Conservation (phyloP, 2,329 filamentous ascomycete species). For the Ceratocystiopsis sp. region DNA sequence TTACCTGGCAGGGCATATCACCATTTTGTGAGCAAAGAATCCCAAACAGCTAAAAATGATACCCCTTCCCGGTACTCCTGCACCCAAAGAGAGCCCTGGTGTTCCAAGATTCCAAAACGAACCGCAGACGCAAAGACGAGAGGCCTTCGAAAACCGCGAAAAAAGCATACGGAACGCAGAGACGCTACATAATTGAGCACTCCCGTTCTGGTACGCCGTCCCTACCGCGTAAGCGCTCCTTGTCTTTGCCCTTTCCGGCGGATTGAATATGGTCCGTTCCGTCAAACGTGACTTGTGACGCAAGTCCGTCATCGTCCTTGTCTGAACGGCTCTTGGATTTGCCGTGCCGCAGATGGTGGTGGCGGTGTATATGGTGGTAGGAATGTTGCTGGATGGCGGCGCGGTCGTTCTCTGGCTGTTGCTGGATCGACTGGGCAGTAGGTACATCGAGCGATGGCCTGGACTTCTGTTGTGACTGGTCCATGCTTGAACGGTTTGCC, state of each 20-base stretch:
- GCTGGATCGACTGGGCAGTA: too few relatives aligned
- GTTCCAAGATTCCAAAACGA: not conserved
- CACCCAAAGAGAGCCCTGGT: not conserved
- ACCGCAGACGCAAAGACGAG: not conserved
- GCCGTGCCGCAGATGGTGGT: conserved; percentile 7
- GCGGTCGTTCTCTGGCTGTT: too few relatives aligned
- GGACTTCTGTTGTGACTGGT: too few relatives aligned
- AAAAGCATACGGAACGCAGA: not conserved
- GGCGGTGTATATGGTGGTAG: conserved; percentile 8
- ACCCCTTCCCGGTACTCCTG: too few relatives aligned
- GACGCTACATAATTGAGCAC: conserved; percentile 15
- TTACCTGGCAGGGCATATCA: too few relatives aligned
- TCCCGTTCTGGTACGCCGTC: conserved; percentile 15
- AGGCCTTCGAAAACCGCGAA: not conserved
- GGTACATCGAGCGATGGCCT: too few relatives aligned
- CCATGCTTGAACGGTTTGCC: too few relatives aligned
- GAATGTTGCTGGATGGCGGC: conserved; percentile 4
- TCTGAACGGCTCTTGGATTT: conserved; percentile 6
- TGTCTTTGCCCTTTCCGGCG: conserved; percentile 11
- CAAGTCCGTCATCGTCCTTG: conserved; percentile 2
- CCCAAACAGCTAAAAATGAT: too few relatives aligned
- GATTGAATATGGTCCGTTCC: not conserved
- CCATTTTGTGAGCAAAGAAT: too few relatives aligned
- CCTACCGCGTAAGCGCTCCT: conserved; percentile 9
- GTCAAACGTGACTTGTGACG: not conserved